phyloP scores from a whole-genome alignment of 345 rosid species.

The Arabidopsis suecica region DNA sequence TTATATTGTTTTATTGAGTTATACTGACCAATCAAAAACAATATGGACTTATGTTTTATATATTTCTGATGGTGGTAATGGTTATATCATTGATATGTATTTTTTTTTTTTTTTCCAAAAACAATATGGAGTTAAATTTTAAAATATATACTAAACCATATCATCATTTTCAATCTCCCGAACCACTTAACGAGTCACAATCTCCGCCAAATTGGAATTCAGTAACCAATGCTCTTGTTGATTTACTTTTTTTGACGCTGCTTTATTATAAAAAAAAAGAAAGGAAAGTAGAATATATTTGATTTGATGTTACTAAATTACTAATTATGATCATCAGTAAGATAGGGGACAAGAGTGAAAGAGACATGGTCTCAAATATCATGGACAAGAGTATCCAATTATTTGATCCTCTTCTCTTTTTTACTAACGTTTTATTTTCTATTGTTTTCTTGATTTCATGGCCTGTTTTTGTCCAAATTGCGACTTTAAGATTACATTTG shows the following conservation, averaged over 20 bases:
- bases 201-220: constrained; percentile 15
- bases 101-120: too few species aligned
- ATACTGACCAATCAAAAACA: neutral
- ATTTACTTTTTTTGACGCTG: constrained; percentile 20
- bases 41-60: neutral
- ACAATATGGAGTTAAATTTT: too few species aligned
- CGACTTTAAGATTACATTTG: constrained; percentile 7
- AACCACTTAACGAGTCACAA: neutral
- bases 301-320: constrained; percentile 41
- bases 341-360: constrained; percentile 48
- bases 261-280: neutral
- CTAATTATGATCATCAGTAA: constrained; percentile 36
- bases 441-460: constrained; percentile 10
- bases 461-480: constrained; percentile 24
- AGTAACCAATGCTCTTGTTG: constrained; percentile 10
- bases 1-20: neutral
- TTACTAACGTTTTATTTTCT: constrained; percentile 7
- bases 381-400: constrained; percentile 47
- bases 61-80: too few species aligned
- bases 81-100: too few species aligned
- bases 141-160: neutral
- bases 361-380: constrained; percentile 45
- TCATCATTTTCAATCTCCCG: neutral
- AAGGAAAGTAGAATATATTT: constrained; percentile 24
- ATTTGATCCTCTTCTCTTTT: constrained; percentile 41